phyloP scores from a whole-genome alignment of 495 filamentous ascomycete species.

The Annulohypoxylon nitens region DNA sequence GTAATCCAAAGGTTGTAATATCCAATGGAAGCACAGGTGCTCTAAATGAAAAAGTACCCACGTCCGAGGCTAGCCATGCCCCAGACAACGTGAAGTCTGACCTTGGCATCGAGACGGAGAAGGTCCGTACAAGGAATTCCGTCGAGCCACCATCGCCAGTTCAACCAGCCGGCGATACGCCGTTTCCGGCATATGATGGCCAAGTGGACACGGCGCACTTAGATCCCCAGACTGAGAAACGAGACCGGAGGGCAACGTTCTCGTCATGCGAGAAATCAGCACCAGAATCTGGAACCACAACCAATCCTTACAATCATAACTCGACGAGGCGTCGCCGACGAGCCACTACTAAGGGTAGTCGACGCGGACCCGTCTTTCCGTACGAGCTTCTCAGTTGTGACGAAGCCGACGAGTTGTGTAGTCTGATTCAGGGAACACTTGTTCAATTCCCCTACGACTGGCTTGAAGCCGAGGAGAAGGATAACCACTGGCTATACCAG shows the following conservation, averaged over 20 bases:
- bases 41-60: slow-evolving; percentile 51
- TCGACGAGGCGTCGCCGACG: slow-evolving; percentile 70
- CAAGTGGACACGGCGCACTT: slow-evolving; percentile 38
- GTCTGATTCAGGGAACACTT: slow-evolving; percentile 86
- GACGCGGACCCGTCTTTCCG: slow-evolving; percentile 71
- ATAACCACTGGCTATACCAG: slow-evolving; percentile 96
- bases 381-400: slow-evolving; percentile 79
- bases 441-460: slow-evolving; percentile 96
- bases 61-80: slow-evolving; percentile 16
- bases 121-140: slow-evolving; percentile 33
- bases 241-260: slow-evolving; percentile 61
- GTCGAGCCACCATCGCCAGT: slow-evolving; percentile 47
- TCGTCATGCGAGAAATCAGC: slow-evolving; percentile 58
- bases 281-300: slow-evolving; percentile 48
- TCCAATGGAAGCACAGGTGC: slow-evolving; percentile 46
- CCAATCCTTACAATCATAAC: slow-evolving; percentile 48
- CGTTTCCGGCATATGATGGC: slow-evolving; percentile 51
- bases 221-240: slow-evolving; percentile 48
- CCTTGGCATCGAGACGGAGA: slow-evolving; percentile 40
- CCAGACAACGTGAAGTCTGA: slow-evolving; percentile 26
- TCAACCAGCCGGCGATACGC: slow-evolving; percentile 44
- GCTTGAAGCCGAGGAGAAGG: slow-evolving; percentile 89
- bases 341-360: slow-evolving; percentile 80
- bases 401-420: slow-evolving; percentile 84
- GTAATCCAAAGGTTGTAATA: slow-evolving; percentile 54